Conservation (phyloP, 1,139 yeast genomes). For the Saccharomycopsis crataegensis region DNA sequence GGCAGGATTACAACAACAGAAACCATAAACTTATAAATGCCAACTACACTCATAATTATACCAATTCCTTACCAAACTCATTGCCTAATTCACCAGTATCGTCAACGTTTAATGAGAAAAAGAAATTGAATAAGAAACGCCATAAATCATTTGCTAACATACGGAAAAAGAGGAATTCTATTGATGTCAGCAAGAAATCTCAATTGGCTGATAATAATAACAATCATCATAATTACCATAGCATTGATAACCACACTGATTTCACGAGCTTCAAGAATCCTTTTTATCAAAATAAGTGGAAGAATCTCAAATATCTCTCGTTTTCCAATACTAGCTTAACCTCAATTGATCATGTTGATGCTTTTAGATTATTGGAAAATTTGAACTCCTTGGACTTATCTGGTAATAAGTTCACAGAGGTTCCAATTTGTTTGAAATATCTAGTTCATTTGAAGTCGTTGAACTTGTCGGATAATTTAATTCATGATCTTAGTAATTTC, state of each 20-base stretch:
- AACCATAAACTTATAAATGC: slow-evolving; percentile 10
- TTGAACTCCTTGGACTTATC: slow-evolving; percentile 54
- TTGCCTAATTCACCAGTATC: slow-evolving; percentile 11
- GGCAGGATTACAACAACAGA: slow-evolving; percentile 30
- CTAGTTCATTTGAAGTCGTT: slow-evolving; percentile 44
- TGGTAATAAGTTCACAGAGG: slow-evolving; percentile 39
- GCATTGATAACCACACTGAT: background rate
- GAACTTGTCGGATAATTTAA: slow-evolving; percentile 49
- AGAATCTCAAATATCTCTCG: slow-evolving; percentile 47
- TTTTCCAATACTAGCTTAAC: slow-evolving; percentile 49
- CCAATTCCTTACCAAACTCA: slow-evolving; percentile 7
- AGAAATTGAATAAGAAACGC: slow-evolving; percentile 12
- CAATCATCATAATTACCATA: background rate
- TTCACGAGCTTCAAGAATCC: background rate
- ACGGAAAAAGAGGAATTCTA: slow-evolving; percentile 10
- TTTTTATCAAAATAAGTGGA: slow-evolving; percentile 36
- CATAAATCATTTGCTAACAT: slow-evolving; percentile 19
- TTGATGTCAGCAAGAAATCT: background rate
- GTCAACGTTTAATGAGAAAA: slow-evolving; percentile 15
- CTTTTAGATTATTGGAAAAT: slow-evolving; percentile 43
- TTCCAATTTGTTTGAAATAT: slow-evolving; percentile 49
- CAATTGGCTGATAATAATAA: background rate
- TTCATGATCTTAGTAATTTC: slow-evolving; percentile 27
- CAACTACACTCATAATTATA: slow-evolving; percentile 1
- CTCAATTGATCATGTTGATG: slow-evolving; percentile 33